Evolutionary conservation across 2,329 filamentous ascomycete genomes (phyloP), one percentile per base, ranked within the genome.

Genomic region (Xylaria sp.): DNA sequence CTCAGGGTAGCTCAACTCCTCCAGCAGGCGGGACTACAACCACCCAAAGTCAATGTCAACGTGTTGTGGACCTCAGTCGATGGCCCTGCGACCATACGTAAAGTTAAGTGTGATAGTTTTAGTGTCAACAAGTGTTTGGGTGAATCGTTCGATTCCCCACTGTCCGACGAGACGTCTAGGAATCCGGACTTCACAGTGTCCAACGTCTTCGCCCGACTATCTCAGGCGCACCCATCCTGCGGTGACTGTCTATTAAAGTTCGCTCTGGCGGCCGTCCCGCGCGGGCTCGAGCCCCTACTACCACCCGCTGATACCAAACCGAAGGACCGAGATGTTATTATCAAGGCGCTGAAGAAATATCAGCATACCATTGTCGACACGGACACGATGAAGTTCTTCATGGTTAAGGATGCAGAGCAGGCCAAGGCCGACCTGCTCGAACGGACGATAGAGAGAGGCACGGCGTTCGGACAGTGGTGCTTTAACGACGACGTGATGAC

Each of bases 331-430:
- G 58, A 68, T 37, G 57, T 64, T 2, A 63, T 69, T 25, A 35
- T 70, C 44, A 55, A 50, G 47, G 81, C 80, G 25, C 71, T 82
- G 60, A 78, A 78, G 74, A 81, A 80, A 68, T 84, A 81, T 69
- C 81, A 82, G 67, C 80, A 83, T 59, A 79, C 78, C 1, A 73
- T 83, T 18, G 75, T 82, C n/a, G 77, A 81, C 44, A 81, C 79
- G 5, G 81, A 82, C 70, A 79, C 80, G 3, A 78, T 76, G 75
- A 75, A 75, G 54, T 83, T 82, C 70, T 77, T 80, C 57, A 82
- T 83, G 81, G 73, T 83, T 60, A 82, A 80, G 32, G 82, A 83
- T 72, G 80, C 81, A 1, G 81, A 83, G 70, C 80, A 83, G 66
- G 80, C 79, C 0, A 54, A 61, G 50, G 37, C 55, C 21, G 66